A percentile compares a stretch with the other conserved stretches of the same genome.
These are phyloP conservation scores for Hemisphaericaspora nanyangensis DNA, from an alignment of 805 yeast species.

Conservation along the genomic window DNA sequence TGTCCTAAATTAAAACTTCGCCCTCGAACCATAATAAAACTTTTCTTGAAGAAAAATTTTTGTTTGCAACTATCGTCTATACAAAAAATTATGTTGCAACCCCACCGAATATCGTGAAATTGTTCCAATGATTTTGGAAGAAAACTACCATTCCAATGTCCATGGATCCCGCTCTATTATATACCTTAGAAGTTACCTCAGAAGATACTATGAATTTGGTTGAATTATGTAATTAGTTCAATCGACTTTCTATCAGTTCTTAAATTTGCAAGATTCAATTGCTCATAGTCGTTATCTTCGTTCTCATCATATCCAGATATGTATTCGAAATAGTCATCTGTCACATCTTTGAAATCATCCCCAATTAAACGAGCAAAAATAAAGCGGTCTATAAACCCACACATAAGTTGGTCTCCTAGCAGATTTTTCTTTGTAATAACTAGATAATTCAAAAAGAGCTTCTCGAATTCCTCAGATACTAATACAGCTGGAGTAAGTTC, in stretches of 20 bases:
- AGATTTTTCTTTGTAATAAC: conserved; percentile 19
- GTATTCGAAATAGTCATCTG: conserved; percentile 1
- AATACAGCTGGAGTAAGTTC: conserved; percentile 28
- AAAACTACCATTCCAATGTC: too few relatives aligned
- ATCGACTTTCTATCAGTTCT: conserved; percentile 22
- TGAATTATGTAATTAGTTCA: conserved; percentile 29
- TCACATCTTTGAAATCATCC: conserved; percentile 14
- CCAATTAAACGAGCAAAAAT: conserved; percentile 28
- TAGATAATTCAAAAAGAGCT: conserved; percentile 33
- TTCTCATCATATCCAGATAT: not conserved
- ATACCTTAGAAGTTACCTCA: too few relatives aligned
- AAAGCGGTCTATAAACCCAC: conserved; percentile 39
- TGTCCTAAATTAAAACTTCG: too few relatives aligned
- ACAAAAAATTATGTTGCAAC: too few relatives aligned
- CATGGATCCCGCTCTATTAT: too few relatives aligned
- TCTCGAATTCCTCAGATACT: conserved; percentile 36
- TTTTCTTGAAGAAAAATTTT: too few relatives aligned
- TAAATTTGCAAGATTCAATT: conserved; percentile 1
- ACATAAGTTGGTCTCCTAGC: conserved; percentile 14
- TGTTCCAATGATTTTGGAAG: too few relatives aligned
- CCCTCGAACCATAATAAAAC: too few relatives aligned
- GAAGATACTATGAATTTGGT: too few relatives aligned
- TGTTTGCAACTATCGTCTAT: too few relatives aligned
- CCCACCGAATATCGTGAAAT: too few relatives aligned
- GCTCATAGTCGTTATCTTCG: not conserved